Conservation (phyloP, 257 asterid genomes). For the Solanum paucissectum region DNA sequence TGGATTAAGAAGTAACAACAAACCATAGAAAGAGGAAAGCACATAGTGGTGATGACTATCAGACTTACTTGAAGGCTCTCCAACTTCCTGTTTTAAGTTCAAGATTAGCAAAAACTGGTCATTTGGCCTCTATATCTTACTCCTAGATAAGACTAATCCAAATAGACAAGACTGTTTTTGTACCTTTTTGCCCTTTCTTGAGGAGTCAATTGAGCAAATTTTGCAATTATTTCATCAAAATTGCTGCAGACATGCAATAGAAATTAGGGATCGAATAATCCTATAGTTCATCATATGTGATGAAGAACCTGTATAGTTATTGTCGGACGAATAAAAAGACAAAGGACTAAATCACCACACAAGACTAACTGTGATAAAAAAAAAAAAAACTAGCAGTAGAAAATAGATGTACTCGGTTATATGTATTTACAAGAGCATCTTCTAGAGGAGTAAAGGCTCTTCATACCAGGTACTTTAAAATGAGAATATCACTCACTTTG, state of each 20-base stretch:
- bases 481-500: not conserved
- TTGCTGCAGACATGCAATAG: constrained; percentile 35
- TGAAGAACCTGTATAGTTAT: not conserved
- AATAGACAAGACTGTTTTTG: not conserved
- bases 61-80: constrained; percentile 85
- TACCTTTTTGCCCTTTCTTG: constrained; percentile 84
- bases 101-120: constrained; percentile 1
- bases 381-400: not conserved
- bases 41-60: not conserved
- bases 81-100: constrained; percentile 56
- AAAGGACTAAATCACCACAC: not conserved
- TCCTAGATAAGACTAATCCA: not conserved
- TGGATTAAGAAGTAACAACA: not conserved
- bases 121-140: not conserved
- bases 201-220: constrained; percentile 71
- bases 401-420: not conserved
- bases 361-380: too few species aligned
- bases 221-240: constrained; percentile 70
- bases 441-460: not conserved
- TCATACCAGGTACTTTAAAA: not conserved
- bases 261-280: not conserved
- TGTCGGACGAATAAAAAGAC: not conserved
- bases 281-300: not conserved
- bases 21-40: not conserved
- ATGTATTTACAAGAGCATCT: not conserved